phyloP scores from a whole-genome alignment of 164 flowering plant genomes.

The Euptelea pleiosperma region DNA sequence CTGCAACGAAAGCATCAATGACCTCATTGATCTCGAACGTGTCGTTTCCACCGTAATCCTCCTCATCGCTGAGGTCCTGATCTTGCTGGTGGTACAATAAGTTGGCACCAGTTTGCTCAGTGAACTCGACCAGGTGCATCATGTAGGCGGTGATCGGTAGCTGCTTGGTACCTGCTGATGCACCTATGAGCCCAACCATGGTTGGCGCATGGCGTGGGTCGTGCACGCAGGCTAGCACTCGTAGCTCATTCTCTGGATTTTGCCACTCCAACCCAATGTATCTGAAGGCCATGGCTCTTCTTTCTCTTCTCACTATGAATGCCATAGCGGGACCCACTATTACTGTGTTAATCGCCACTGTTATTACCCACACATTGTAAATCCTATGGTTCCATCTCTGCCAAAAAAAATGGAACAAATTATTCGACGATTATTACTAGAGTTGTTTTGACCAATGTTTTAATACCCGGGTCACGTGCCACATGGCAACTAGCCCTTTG shows the following conservation, averaged over 20 bases:
- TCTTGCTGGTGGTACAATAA: conserved; percentile 49
- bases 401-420: background rate
- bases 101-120: conserved; percentile 25
- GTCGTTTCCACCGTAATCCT: conserved; percentile 62
- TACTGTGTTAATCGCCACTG: conserved; percentile 39
- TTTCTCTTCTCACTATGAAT: conserved; percentile 33
- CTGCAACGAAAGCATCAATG: conserved; percentile 42
- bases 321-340: conserved; percentile 40
- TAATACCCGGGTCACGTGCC: no score
- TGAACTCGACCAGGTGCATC: conserved; percentile 65
- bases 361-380: conserved; percentile 26
- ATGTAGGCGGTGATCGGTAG: conserved; percentile 43
- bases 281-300: conserved; percentile 25
- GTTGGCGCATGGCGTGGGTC: conserved; percentile 48
- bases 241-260: conserved; percentile 43
- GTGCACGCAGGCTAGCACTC: conserved; percentile 60
- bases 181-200: conserved; percentile 34
- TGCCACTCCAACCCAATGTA: conserved; percentile 37
- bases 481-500: no score
- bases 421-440: background rate
- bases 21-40: conserved; percentile 50
- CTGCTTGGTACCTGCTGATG: conserved; percentile 20
- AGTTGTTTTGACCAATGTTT: no score
- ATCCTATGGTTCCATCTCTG: conserved; percentile 23
- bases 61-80: conserved; percentile 52